Percentiles rank a stretch among this genome's conserved stretches.
phyloP scores from a whole-genome alignment of 2,329 filamentous ascomycete genomes.

The Microthyrium microscopicum region DNA sequence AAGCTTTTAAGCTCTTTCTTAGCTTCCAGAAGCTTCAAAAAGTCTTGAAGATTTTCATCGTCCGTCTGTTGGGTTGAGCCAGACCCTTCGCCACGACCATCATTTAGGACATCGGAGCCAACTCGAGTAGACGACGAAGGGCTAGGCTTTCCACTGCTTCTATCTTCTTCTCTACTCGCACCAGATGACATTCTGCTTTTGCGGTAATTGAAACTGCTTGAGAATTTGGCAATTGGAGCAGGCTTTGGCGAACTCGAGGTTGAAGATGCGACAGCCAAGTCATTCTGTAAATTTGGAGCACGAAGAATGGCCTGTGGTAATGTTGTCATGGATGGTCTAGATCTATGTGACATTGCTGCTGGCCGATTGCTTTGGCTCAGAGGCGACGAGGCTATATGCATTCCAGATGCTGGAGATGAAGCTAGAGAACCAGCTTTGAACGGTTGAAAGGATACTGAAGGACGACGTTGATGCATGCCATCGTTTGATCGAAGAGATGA shows the following conservation, averaged over 20 bases:
- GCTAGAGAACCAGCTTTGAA: slow-evolving; percentile 96
- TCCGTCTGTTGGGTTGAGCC: slow-evolving; percentile 59
- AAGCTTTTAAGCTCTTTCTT: slow-evolving; percentile 78
- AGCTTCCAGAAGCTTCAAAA: slow-evolving; percentile 73
- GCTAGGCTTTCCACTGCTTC: slow-evolving; percentile 67
- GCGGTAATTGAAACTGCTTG: slow-evolving; percentile 85
- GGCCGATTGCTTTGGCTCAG: no score
- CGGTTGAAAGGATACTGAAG: slow-evolving; percentile 80
- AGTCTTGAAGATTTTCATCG: slow-evolving; percentile 86
- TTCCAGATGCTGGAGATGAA: slow-evolving; percentile 53
- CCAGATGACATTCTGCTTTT: slow-evolving; percentile 62
- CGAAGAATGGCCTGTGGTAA: slow-evolving; percentile 60
- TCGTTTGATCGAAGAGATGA: slow-evolving; percentile 34
- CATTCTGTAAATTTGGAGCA: slow-evolving; percentile 44
- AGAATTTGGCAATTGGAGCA: slow-evolving; percentile 64
- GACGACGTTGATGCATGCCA: slow-evolving; percentile 43
- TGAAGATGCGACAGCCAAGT: slow-evolving; percentile 46
- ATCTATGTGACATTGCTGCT: no score
- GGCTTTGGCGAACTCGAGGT: slow-evolving; percentile 64
- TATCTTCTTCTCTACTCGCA: slow-evolving; percentile 55
- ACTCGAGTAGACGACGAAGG: slow-evolving; percentile 51
- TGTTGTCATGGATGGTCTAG: slow-evolving; percentile 53
- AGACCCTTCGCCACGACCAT: slow-evolving; percentile 33
- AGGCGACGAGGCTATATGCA: slow-evolving; percentile 36
- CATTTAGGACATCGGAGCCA: slow-evolving; percentile 64